A percentile compares a stretch with the other conserved stretches of the same genome.
Conservation (phyloP, 306 rosid species). For the Fragaria nilgerrensis region DNA sequence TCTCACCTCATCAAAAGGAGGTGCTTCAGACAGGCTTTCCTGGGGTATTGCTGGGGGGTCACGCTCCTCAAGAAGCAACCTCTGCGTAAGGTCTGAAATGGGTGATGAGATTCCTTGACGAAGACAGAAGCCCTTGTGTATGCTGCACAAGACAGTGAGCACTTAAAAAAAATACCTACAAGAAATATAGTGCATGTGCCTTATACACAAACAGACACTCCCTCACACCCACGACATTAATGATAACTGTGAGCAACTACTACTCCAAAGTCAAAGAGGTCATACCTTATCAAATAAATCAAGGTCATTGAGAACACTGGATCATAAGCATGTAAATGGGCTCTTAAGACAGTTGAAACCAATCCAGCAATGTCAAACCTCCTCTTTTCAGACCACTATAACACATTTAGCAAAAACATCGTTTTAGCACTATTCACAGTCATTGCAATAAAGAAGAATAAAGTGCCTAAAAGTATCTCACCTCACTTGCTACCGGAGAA, state of each 20-base stretch:
- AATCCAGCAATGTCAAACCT: conserved; percentile 85
- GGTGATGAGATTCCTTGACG: conserved; percentile 91
- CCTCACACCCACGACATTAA: background rate
- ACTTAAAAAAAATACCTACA: background rate
- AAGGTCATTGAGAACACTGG: conserved; percentile 88
- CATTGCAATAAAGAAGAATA: background rate
- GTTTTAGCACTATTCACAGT: background rate
- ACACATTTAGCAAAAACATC: background rate
- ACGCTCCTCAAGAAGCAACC: conserved; percentile 91
- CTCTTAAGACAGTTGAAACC: conserved; percentile 82
- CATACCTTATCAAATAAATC: conserved; percentile 92
- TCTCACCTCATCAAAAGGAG: conserved; percentile 95
- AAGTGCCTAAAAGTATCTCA: conserved; percentile 17
- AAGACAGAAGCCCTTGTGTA: conserved; percentile 85
- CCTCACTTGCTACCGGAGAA: conserved; percentile 93
- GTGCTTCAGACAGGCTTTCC: conserved; percentile 79
- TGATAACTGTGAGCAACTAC: background rate
- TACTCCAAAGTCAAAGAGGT: conserved; percentile 12
- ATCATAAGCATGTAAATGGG: conserved; percentile 95
- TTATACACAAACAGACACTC: background rate
- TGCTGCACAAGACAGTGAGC: conserved; percentile 44
- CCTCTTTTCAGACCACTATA: conserved; percentile 93
- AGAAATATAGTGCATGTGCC: background rate
- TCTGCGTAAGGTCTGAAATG: conserved; percentile 86
- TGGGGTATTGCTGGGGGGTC: conserved; percentile 86